These are phyloP conservation scores for Narthecium ossifragum DNA, from an alignment of 106 monocot species.

Conservation along the genomic window DNA sequence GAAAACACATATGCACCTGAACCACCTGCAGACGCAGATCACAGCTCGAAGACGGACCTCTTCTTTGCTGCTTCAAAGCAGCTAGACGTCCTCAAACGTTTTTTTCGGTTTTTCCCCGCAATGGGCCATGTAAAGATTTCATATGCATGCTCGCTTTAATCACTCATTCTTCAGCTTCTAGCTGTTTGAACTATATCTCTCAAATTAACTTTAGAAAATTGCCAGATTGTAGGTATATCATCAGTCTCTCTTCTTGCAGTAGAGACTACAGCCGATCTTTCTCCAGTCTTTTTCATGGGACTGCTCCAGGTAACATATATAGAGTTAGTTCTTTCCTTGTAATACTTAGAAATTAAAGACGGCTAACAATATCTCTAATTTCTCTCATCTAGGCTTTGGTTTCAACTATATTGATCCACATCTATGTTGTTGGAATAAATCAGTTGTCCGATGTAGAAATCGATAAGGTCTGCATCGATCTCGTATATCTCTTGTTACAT, in stretches of 20 bases:
- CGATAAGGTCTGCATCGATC: conserved; percentile 37
- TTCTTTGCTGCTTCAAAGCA: background rate
- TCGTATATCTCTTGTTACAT: too few relatives aligned
- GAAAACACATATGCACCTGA: background rate
- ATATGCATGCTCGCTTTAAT: too few relatives aligned
- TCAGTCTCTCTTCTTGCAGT: conserved; percentile 9
- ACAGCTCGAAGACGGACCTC: background rate
- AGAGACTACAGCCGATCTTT: background rate
- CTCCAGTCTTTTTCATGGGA: conserved; percentile 5
- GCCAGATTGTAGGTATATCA: conserved; percentile 12
- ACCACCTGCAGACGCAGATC: background rate
- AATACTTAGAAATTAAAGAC: background rate
- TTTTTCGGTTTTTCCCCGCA: background rate
- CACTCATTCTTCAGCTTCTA: too few relatives aligned
- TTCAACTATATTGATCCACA: conserved; percentile 42
- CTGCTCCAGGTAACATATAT: conserved; percentile 1
- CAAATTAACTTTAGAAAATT: too few relatives aligned
- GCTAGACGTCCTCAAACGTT: conserved; percentile 2
- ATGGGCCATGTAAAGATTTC: background rate
- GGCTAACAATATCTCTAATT: background rate
- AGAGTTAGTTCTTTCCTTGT: background rate
- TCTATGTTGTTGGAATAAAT: conserved; percentile 49
- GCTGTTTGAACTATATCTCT: background rate
- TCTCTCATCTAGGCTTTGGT: conserved; percentile 28
- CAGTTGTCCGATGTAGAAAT: conserved; percentile 50